These are phyloP conservation scores for Suillus americanus DNA, from an alignment of 768 basidiomycete species.

Conservation along the genomic window DNA sequence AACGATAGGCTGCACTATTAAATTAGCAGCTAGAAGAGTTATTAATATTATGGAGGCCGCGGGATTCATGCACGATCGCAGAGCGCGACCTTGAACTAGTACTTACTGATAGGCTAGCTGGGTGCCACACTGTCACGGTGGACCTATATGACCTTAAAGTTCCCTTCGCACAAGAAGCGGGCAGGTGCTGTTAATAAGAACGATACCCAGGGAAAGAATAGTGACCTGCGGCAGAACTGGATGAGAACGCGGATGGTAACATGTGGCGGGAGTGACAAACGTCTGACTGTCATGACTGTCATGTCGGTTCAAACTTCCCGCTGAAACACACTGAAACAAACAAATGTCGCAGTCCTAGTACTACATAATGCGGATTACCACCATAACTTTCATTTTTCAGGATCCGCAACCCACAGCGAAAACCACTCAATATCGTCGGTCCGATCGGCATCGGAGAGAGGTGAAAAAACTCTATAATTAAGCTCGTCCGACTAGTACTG, in stretches of 20 bases:
- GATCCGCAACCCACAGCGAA: slow-evolving; percentile 17
- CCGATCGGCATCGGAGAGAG: slow-evolving; percentile 24
- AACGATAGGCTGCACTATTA: not conserved
- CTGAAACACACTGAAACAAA: not conserved
- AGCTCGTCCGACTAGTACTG: no score
- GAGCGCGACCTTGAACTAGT: not conserved
- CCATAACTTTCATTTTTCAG: not conserved
- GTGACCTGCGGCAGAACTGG: not conserved
- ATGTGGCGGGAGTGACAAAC: not conserved
- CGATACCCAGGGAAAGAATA: not conserved
- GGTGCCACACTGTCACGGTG: not conserved
- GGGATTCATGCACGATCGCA: not conserved
- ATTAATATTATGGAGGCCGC: not conserved
- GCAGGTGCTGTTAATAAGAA: not conserved
- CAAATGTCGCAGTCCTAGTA: not conserved
- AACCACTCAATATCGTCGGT: slow-evolving; percentile 20
- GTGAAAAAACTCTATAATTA: not conserved
- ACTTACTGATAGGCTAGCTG: not conserved
- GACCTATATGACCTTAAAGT: not conserved
- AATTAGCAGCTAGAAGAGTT: not conserved
- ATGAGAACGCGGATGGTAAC: not conserved
- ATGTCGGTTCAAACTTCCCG: not conserved
- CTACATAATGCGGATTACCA: not conserved
- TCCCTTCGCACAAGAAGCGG: not conserved
- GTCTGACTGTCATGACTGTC: no score